phyloP scores from a whole-genome alignment of 352 stramenopile genomes.

The Thraustotheca clavata region DNA sequence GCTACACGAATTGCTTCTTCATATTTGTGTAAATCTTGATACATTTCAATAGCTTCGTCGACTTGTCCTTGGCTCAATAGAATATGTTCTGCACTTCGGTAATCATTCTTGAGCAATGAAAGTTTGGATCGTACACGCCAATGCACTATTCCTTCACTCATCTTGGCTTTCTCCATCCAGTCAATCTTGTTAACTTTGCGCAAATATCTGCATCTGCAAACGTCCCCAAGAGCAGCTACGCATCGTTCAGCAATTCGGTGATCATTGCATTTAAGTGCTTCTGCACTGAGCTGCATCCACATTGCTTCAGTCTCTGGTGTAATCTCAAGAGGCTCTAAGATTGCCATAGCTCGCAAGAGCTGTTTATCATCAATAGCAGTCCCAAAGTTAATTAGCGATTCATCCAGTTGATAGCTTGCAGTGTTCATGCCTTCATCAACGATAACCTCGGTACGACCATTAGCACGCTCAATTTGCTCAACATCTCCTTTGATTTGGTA shows the following conservation, averaged over 20 bases:
- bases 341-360: constrained; percentile 87
- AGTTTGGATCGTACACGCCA: constrained; percentile 82
- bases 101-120: constrained; percentile 85
- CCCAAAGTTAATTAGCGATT: constrained; percentile 91
- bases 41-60: constrained; percentile 93
- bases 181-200: constrained; percentile 88
- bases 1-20: constrained; percentile 91
- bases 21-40: constrained; percentile 91
- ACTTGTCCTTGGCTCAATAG: constrained; percentile 86
- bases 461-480: constrained; percentile 89
- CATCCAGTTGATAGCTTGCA: constrained; percentile 88
- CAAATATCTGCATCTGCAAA: constrained; percentile 82
- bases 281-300: constrained; percentile 87
- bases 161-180: constrained; percentile 62
- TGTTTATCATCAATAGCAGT: constrained; percentile 90
- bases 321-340: constrained; percentile 87
- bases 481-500: constrained; percentile 93
- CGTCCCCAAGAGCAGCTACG: constrained; percentile 86
- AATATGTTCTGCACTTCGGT: constrained; percentile 85
- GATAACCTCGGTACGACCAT: constrained; percentile 91
- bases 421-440: constrained; percentile 93
- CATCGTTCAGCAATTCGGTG: constrained; percentile 88
- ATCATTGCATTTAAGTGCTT: constrained; percentile 80
- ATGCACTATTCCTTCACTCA: constrained; percentile 68
- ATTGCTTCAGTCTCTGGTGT: constrained; percentile 89